Conservation (phyloP, 805 yeast species). For the Lachancea thermotolerans region DNA sequence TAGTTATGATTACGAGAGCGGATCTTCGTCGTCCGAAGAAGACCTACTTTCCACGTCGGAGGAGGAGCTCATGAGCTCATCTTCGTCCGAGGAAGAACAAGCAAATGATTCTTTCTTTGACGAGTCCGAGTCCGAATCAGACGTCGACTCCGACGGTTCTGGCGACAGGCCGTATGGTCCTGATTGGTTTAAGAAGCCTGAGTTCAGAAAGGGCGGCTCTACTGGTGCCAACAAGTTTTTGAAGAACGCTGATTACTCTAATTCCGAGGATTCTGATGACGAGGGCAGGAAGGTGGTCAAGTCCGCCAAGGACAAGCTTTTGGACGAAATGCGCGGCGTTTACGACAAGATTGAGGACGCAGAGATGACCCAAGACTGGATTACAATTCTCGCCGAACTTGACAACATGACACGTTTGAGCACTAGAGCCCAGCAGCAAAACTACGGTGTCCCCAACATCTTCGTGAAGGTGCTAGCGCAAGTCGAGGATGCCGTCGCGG, state of each 20-base stretch:
- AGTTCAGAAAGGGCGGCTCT: constrained; percentile 31
- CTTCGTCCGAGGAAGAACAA: constrained; percentile 30
- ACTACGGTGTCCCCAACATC: constrained; percentile 58
- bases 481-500: constrained; percentile 63
- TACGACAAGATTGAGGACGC: constrained; percentile 64
- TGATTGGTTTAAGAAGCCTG: constrained; percentile 38
- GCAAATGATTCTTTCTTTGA: constrained; percentile 34
- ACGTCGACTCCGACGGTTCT: constrained; percentile 38
- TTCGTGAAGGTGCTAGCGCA: constrained; percentile 63
- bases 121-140: constrained; percentile 35
- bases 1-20: constrained; percentile 39
- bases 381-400: constrained; percentile 62
- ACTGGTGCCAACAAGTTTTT: constrained; percentile 30
- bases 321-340: constrained; percentile 73
- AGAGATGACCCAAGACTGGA: constrained; percentile 73
- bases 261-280: constrained; percentile 43
- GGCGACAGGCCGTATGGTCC: constrained; percentile 40
- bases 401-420: constrained; percentile 67
- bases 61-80: constrained; percentile 31
- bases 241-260: constrained; percentile 32
- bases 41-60: constrained; percentile 38
- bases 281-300: constrained; percentile 82
- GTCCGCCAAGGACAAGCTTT: constrained; percentile 85
- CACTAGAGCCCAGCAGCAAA: constrained; percentile 69
- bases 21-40: constrained; percentile 39